Percentiles rank a stretch among this genome's conserved stretches.
phyloP scores from a whole-genome alignment of 116 monocot species.

The Zostera marina region DNA sequence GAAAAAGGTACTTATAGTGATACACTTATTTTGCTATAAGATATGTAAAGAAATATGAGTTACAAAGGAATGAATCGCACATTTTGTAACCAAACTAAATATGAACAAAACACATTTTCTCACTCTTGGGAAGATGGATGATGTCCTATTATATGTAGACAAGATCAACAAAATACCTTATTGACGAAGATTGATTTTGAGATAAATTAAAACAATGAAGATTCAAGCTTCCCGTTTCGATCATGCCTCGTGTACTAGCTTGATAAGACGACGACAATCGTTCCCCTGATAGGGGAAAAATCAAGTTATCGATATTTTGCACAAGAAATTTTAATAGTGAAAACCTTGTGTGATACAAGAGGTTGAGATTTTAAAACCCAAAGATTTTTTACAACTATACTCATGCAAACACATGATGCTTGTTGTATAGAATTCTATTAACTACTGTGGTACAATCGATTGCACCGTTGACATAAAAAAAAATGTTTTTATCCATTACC shows the following conservation, averaged over 20 bases:
- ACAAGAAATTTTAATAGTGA: background rate
- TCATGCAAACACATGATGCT: no score
- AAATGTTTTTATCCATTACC: no score
- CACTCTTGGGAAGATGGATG: no score
- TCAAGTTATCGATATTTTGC: background rate
- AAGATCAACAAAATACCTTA: conserved; percentile 29
- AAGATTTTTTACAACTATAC: no score
- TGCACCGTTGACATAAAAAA: no score
- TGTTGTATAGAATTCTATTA: no score
- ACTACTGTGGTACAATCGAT: no score
- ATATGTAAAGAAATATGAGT: no score
- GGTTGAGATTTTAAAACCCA: no score
- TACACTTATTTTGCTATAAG: no score
- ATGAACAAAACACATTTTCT: background rate
- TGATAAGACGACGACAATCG: conserved; percentile 70
- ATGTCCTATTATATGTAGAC: no score
- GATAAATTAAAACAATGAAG: conserved; percentile 22
- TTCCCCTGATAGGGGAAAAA: conserved; percentile 26
- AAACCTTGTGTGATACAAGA: background rate
- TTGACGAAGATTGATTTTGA: conserved; percentile 13
- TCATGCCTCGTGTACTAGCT: conserved; percentile 45
- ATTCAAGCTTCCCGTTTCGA: conserved; percentile 43
- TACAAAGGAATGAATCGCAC: background rate
- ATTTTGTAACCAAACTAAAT: background rate
- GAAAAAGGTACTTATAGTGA: no score